Base-by-base conservation (phyloP, 2,329 filamentous ascomycete species). In the Lachnum nothofagi region DNA sequence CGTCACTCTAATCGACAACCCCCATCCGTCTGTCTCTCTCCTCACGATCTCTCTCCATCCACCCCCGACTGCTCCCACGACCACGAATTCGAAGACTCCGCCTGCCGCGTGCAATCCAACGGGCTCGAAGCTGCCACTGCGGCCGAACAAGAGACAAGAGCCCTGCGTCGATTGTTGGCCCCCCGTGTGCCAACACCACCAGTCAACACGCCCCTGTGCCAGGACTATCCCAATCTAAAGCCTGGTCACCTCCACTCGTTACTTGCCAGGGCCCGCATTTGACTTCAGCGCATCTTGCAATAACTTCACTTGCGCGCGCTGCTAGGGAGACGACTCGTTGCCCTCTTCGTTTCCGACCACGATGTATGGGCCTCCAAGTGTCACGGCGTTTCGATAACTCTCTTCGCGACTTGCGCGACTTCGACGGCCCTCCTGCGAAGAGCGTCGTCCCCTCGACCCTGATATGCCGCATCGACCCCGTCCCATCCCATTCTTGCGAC, bases 381-480 rank as follows among this genome's bases (percentile, higher is more conserved):
- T 58, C 50, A 57, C 52, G 50, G 54, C 50, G 48, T 52, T 45
- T 49, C 39, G 43, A 33, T 34, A 38, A 19, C 41, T 46, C 33
- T 52, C 44, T 46, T 49, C 49, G 50, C 49, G 45, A 37, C 51
- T 48, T 42, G 47, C 58, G 53, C 58, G 39, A 55, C 34, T n/a
- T 49, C 35, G 56, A 50, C 51, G 48, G 47, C 51, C 52, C 49
- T 54, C 48, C 39, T 47, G 39, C 35, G 48, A 54, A 57, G 57
- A 56, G 49, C 23, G 48, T 54, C 49, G 48, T 48, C 48, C 45
- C 41, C 49, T 46, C 49, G 46, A 49, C 46, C 45, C 46, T 63
- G 62, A 62, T 57, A 62, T 64, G 61, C 54, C 57, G 49, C 42
- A 59, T 58, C 56, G 44, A 52, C 43, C 44, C 57, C 54, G 23